Evolutionary conservation across 768 basidiomycete genomes (phyloP).

Genomic region (Kwoniella sp.): DNA sequence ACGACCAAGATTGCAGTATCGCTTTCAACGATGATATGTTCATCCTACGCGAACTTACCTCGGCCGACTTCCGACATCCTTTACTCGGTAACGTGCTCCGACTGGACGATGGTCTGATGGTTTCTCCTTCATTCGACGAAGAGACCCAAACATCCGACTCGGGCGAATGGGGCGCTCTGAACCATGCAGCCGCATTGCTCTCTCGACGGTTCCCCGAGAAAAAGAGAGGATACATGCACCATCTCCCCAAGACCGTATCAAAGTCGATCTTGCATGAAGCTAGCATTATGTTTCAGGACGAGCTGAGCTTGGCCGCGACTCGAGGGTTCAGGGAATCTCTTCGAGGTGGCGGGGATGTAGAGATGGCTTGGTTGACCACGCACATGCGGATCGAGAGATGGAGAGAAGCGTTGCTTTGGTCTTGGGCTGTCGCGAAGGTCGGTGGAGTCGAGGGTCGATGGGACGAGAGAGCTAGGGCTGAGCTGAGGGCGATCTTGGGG

Average conservation of each 20-base stretch:
- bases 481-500: conserved; percentile 31
- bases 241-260: conserved; percentile 48
- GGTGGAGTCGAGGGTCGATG: conserved; percentile 40
- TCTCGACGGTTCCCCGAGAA: conserved; percentile 43
- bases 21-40: conserved; percentile 55
- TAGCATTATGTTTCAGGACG: conserved; percentile 42
- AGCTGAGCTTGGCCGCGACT: conserved; percentile 38
- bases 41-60: conserved; percentile 33
- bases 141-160: conserved; percentile 28
- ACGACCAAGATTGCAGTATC: conserved; percentile 22
- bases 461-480: conserved; percentile 32
- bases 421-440: conserved; percentile 46
- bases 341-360: conserved; percentile 43
- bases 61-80: conserved; percentile 50
- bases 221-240: conserved; percentile 43
- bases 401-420: conserved; percentile 54
- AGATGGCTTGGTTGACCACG: conserved; percentile 47
- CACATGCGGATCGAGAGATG: conserved; percentile 51
- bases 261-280: conserved; percentile 42
- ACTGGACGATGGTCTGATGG: conserved; percentile 37
- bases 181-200: conserved; percentile 46
- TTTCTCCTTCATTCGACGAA: conserved; percentile 28
- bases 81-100: conserved; percentile 47
- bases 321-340: conserved; percentile 44
- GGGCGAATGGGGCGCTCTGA: conserved; percentile 54